Conservation (phyloP, 2,329 filamentous ascomycete genomes). For the Niveomyces coronatus region DNA sequence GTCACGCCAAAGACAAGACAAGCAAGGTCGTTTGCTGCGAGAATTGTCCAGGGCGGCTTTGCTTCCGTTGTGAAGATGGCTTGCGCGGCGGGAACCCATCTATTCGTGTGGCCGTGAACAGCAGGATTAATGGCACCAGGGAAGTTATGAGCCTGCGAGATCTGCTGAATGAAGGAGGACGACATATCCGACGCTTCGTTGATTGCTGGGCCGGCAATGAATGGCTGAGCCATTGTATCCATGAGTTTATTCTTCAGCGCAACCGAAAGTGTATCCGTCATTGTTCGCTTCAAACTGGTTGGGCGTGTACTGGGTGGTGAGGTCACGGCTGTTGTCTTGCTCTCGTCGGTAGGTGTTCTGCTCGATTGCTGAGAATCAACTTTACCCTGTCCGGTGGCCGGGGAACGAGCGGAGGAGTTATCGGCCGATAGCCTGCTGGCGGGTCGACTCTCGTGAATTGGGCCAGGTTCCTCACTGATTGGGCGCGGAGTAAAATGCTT, state of each 20-base stretch:
- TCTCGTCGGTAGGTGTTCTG: constrained; percentile 46
- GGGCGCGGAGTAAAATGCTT: constrained; percentile 57
- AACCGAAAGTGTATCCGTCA: constrained; percentile 70
- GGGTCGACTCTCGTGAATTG: constrained; percentile 9
- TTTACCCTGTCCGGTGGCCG: constrained; percentile 13
- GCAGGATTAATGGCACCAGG: constrained; percentile 42
- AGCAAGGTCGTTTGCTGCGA: constrained; percentile 90
- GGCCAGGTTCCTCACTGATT: constrained; percentile 38
- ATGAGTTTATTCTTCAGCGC: constrained; percentile 73
- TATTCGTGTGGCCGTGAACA: constrained; percentile 79
- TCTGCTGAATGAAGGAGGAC: constrained; percentile 30
- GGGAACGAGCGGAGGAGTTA: too few relatives aligned
- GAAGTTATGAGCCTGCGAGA: constrained; percentile 30
- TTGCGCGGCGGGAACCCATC: constrained; percentile 85
- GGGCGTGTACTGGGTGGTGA: constrained; percentile 49
- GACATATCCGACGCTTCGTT: constrained; percentile 31
- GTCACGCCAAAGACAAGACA: constrained; percentile 98
- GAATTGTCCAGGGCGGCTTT: constrained; percentile 85
- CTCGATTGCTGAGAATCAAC: constrained; percentile 39
- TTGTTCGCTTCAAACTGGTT: constrained; percentile 69
- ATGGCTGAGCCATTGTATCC: constrained; percentile 78
- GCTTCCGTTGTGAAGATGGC: constrained; percentile 97
- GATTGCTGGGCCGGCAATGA: constrained; percentile 37
- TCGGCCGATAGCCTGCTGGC: too few relatives aligned
- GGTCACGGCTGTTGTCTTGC: constrained; percentile 34